These are phyloP conservation scores for Trichoderma arundinaceum DNA, from an alignment of 2,329 filamentous ascomycete genomes.

Conservation along the genomic window DNA sequence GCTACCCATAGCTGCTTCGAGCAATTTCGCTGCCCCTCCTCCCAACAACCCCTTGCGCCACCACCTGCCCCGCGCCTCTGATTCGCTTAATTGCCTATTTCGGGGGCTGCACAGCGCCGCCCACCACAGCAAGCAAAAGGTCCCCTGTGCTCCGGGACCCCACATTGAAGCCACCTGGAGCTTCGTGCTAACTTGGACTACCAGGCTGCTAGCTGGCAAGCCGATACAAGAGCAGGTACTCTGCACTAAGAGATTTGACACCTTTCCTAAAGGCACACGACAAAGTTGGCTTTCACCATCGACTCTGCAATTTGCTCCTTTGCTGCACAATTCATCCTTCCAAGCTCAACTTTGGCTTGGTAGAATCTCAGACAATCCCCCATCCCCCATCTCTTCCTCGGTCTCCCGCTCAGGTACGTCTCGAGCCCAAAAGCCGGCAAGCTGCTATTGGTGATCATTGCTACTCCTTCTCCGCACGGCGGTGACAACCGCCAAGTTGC, in stretches of 20 bases:
- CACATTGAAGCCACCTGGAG: conserved; percentile 36
- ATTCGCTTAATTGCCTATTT: conserved; percentile 32
- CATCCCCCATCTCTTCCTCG: conserved; percentile 2
- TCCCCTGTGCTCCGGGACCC: conserved; percentile 37
- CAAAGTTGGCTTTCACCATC: conserved; percentile 27
- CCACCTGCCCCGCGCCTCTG: conserved; percentile 38
- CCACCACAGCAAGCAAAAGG: conserved; percentile 6
- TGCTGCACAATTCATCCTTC: conserved; percentile 17
- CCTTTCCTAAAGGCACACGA: conserved; percentile 46
- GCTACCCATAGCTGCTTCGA: not conserved
- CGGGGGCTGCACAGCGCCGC: conserved; percentile 3
- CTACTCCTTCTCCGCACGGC: conserved; percentile 30
- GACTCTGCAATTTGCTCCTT: conserved; percentile 18
- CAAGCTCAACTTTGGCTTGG: conserved; percentile 24
- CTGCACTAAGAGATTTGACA: conserved; percentile 37
- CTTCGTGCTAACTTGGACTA: conserved; percentile 7
- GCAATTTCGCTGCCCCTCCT: conserved; percentile 18
- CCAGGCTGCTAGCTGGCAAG: conserved; percentile 5
- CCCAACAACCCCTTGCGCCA: conserved; percentile 9
- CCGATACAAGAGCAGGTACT: conserved; percentile 17
- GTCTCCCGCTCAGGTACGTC: conserved; percentile 37
- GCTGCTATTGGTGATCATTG: not conserved
- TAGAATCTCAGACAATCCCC: not conserved
- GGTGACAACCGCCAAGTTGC: conserved; percentile 33
- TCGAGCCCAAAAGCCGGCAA: not conserved